These are phyloP conservation scores for Globomyces pollinis-pini DNA, from an alignment of 192 early-diverging fungal genomes.

Conservation along the genomic window DNA sequence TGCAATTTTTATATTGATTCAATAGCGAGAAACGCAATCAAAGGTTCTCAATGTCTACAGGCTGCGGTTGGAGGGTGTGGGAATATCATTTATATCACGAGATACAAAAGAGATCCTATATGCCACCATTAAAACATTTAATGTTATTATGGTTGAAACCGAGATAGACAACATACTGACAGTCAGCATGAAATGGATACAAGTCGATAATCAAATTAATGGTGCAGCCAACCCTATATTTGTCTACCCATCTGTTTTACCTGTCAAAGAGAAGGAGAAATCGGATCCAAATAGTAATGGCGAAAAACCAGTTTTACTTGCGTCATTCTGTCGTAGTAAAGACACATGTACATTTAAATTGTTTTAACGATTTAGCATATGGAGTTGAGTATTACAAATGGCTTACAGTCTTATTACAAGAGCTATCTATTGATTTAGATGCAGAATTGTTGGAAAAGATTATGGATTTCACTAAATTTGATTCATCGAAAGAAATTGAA, in stretches of 20 bases:
- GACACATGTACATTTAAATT: no score
- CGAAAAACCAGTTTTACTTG: conserved; percentile 52
- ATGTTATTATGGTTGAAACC: conserved; percentile 72
- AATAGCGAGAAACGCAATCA: conserved; percentile 15
- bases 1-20: neutral
- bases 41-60: conserved; percentile 51
- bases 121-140: conserved; percentile 66
- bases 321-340: conserved; percentile 72
- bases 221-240: conserved; percentile 83
- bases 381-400: conserved; percentile 94
- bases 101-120: conserved; percentile 82
- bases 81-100: conserved; percentile 80
- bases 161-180: conserved; percentile 71
- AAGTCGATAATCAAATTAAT: conserved; percentile 94
- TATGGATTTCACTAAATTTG: conserved; percentile 79
- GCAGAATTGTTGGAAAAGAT: conserved; percentile 85
- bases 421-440: conserved; percentile 88
- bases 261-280: conserved; percentile 42
- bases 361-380: no score
- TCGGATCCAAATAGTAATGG: conserved; percentile 14
- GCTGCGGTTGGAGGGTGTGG: conserved; percentile 77
- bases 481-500: conserved; percentile 5
- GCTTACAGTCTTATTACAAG: conserved; percentile 85
- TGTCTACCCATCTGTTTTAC: conserved; percentile 84
- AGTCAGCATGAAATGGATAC: conserved; percentile 72